Evolutionary conservation across 2,329 filamentous ascomycete species (phyloP).

Genomic region (Fusarium sp.): DNA sequence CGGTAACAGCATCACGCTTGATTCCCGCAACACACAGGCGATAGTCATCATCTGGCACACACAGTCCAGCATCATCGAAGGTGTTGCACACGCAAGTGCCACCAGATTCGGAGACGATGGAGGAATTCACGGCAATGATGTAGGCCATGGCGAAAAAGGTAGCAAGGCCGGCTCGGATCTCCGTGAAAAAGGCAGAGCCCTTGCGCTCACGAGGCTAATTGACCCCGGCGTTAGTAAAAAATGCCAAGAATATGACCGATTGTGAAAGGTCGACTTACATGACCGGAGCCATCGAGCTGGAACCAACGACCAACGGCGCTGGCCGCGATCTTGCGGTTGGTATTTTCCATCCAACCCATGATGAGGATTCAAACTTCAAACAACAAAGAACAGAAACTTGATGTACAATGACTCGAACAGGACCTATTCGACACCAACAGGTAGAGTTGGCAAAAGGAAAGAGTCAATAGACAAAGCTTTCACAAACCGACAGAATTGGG

Average conservation of each 20-base stretch:
- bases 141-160: slow-evolving; percentile 74
- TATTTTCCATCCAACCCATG: slow-evolving; percentile 59
- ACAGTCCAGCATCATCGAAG: slow-evolving; percentile 56
- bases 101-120: slow-evolving; percentile 67
- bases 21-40: slow-evolving; percentile 68
- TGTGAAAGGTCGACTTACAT: slow-evolving; percentile 65
- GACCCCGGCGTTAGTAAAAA: neutral
- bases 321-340: slow-evolving; percentile 67
- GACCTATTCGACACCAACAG: neutral
- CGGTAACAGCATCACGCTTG: slow-evolving; percentile 82
- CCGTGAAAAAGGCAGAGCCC: slow-evolving; percentile 80
- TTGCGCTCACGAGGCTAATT: slow-evolving; percentile 72
- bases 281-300: slow-evolving; percentile 79
- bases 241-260: neutral
- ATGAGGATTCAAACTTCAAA: slow-evolving; percentile 12
- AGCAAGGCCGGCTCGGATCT: slow-evolving; percentile 81
- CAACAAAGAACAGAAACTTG: slow-evolving; percentile 4
- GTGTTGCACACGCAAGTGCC: slow-evolving; percentile 78
- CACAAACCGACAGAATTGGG: neutral
- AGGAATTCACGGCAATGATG: slow-evolving; percentile 62
- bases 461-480: slow-evolving; percentile 8
- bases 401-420: slow-evolving; percentile 18
- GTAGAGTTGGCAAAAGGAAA: neutral
- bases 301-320: slow-evolving; percentile 76
- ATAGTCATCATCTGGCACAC: slow-evolving; percentile 64